Evolutionary conservation across 2,329 filamentous ascomycete genomes (phyloP).

Genomic region (Cytospora paraplurivora): DNA sequence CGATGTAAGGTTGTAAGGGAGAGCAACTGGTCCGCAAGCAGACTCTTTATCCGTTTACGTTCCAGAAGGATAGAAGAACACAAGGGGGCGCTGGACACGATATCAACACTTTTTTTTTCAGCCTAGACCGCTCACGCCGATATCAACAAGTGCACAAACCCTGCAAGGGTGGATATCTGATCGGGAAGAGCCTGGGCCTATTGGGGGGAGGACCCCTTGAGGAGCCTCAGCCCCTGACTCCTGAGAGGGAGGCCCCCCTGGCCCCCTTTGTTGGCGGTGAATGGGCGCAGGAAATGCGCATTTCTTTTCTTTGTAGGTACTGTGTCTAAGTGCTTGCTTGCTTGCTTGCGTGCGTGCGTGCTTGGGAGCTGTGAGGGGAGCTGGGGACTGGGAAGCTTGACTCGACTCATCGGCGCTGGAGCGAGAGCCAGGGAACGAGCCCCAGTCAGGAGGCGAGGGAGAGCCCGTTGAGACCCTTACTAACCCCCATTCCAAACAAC

Average conservation of each 20-base stretch:
- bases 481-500: not conserved
- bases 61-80: not conserved
- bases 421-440: not conserved
- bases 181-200: slow-evolving; percentile 17
- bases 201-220: slow-evolving; percentile 3
- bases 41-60: not conserved
- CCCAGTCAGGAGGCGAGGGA: slow-evolving; percentile 1
- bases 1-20: not conserved
- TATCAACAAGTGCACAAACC: slow-evolving; percentile 28
- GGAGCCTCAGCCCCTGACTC: not conserved
- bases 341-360: no score
- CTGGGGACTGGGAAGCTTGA: not conserved
- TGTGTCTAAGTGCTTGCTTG: no score
- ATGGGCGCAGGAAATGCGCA: not conserved
- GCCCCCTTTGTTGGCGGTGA: not conserved
- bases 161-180: slow-evolving; percentile 20
- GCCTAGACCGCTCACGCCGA: slow-evolving; percentile 25
- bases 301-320: no score
- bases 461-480: not conserved
- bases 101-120: slow-evolving; percentile 26
- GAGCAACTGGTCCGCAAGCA: not conserved
- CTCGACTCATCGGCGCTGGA: not conserved
- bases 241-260: not conserved
- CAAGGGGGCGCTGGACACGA: slow-evolving; percentile 17
- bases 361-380: no score